Evolutionary conservation across 768 basidiomycete genomes (phyloP).

Genomic region (Termitomyces sp.): DNA sequence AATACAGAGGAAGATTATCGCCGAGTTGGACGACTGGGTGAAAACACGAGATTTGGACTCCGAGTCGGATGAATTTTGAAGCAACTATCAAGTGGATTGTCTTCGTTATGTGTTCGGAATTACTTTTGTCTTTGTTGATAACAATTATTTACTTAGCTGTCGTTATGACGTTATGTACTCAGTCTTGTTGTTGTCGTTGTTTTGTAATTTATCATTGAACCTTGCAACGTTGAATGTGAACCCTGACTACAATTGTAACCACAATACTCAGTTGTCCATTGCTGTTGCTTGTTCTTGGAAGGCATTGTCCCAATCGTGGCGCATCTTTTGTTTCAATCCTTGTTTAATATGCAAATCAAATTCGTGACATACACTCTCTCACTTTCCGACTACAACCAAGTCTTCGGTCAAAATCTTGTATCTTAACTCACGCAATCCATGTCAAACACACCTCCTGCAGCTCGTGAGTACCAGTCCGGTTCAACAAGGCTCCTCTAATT

Average conservation of each 20-base stretch:
- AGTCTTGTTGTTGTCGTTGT: neutral
- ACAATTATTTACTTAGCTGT: neutral
- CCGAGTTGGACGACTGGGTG: conserved; percentile 32
- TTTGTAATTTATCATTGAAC: neutral
- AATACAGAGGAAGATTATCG: conserved; percentile 36
- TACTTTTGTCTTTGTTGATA: neutral
- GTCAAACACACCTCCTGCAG: conserved; percentile 1
- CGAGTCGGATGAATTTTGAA: conserved; percentile 1
- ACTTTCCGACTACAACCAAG: neutral
- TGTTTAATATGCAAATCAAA: conserved; percentile 1
- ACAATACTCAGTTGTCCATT: neutral
- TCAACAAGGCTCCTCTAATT: neutral
- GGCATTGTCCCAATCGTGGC: conserved; percentile 4
- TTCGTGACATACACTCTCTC: neutral
- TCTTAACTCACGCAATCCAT: neutral
- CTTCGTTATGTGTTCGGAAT: neutral
- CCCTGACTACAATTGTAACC: neutral
- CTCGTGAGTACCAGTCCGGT: conserved; percentile 8
- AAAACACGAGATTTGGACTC: conserved; percentile 12
- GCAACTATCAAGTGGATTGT: neutral
- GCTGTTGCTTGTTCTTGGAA: neutral
- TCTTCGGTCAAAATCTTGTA: neutral
- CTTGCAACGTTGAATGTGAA: too few species aligned
- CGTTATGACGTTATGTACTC: neutral
- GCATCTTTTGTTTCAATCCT: neutral